Percentiles rank a stretch among this genome's conserved stretches.
Conservation (phyloP, 1,139 yeast species). For the Saccharomyces hybrid region DNA sequence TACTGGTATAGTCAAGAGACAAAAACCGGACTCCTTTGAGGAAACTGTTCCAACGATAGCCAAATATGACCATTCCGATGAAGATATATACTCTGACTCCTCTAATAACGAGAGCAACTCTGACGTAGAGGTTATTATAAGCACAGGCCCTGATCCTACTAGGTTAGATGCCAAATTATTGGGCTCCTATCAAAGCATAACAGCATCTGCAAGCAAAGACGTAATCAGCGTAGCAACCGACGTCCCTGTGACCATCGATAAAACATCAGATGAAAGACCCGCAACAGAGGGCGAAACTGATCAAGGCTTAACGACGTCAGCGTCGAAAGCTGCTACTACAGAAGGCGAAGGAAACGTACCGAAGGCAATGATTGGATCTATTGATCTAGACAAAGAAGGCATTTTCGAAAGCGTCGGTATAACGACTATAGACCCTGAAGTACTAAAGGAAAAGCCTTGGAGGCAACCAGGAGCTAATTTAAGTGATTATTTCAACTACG, state of each 20-base stretch:
- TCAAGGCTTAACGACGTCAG: conserved; percentile 30
- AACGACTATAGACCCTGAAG: conserved; percentile 75
- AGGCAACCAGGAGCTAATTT: conserved; percentile 93
- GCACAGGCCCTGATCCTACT: conserved; percentile 37
- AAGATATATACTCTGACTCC: conserved; percentile 22
- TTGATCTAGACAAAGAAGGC: conserved; percentile 71
- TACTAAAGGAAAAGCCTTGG: conserved; percentile 93
- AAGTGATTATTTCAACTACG: conserved; percentile 90
- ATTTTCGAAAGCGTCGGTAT: conserved; percentile 76
- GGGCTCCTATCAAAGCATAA: conserved; percentile 30
- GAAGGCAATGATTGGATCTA: conserved; percentile 23
- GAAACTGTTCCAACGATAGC: conserved; percentile 9
- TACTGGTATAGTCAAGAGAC: conserved; percentile 7
- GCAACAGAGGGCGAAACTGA: conserved; percentile 15
- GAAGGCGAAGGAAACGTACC: conserved; percentile 16
- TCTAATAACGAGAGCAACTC: conserved; percentile 46
- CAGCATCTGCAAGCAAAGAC: conserved; percentile 21
- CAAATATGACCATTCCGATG: conserved; percentile 7
- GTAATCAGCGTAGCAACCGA: conserved; percentile 6
- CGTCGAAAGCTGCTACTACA: conserved; percentile 24
- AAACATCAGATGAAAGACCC: conserved; percentile 25
- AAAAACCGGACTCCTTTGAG: conserved; percentile 4
- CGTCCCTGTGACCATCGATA: not conserved
- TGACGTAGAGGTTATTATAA: conserved; percentile 58
- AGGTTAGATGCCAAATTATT: conserved; percentile 29